Conservation (phyloP, 441 rosid genomes). For the Brassica balearica region DNA sequence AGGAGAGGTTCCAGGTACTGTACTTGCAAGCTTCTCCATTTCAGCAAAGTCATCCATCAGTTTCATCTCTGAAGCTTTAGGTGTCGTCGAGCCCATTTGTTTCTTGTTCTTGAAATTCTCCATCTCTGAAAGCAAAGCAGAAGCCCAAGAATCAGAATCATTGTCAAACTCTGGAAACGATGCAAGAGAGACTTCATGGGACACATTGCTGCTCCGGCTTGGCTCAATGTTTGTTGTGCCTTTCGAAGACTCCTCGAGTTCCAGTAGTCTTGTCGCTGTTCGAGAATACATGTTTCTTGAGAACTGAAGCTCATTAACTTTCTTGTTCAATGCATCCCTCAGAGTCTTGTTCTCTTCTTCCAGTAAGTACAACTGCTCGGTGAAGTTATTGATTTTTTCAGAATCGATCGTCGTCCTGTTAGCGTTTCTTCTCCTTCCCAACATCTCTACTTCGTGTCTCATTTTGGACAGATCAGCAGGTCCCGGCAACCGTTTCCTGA, state of each 20-base stretch:
- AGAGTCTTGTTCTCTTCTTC: slow-evolving; percentile 91
- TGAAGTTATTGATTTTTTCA: slow-evolving; percentile 54
- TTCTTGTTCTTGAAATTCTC: slow-evolving; percentile 68
- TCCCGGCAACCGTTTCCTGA: slow-evolving; percentile 81
- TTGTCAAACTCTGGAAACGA: slow-evolving; percentile 60
- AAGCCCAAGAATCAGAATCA: slow-evolving; percentile 72
- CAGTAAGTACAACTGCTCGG: slow-evolving; percentile 61
- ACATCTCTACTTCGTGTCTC: slow-evolving; percentile 75
- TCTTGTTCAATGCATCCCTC: slow-evolving; percentile 70
- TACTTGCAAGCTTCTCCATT: slow-evolving; percentile 82
- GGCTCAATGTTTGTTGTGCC: slow-evolving; percentile 51
- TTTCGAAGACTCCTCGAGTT: slow-evolving; percentile 59
- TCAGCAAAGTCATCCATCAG: slow-evolving; percentile 87
- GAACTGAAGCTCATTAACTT: slow-evolving; percentile 71
- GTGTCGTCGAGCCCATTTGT: slow-evolving; percentile 48
- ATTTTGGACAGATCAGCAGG: slow-evolving; percentile 77
- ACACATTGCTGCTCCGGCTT: slow-evolving; percentile 47
- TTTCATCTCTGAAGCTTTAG: slow-evolving; percentile 65
- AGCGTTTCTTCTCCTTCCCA: slow-evolving; percentile 58
- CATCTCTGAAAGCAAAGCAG: slow-evolving; percentile 73
- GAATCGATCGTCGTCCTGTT: slow-evolving; percentile 46
- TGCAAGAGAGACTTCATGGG: slow-evolving; percentile 56
- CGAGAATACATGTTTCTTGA: slow-evolving; percentile 66
- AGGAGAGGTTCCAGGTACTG: slow-evolving; percentile 49
- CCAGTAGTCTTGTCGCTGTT: slow-evolving; percentile 69